Percentiles rank a stretch among this genome's conserved stretches.
Evolutionary conservation across 306 rosid genomes (phyloP).

Genomic region (Prunus fruticosa): DNA sequence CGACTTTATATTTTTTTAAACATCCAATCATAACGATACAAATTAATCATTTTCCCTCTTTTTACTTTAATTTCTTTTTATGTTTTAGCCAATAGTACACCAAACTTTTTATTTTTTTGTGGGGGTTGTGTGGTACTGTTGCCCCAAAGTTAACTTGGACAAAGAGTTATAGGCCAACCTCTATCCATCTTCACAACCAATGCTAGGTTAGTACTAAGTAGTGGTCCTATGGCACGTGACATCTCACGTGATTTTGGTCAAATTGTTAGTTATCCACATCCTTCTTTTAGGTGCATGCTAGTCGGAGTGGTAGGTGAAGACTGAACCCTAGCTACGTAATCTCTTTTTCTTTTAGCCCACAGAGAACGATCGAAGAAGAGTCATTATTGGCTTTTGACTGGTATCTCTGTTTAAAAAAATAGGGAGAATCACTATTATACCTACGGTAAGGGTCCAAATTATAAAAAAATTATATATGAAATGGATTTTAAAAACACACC

Average conservation of each 20-base stretch:
- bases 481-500: too few relatives aligned
- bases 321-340: background rate
- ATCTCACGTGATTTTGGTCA: too few relatives aligned
- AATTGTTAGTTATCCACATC: too few relatives aligned
- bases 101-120: background rate
- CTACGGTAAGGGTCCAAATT: rapidly evolving
- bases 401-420: background rate
- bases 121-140: background rate
- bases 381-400: background rate
- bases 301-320: background rate
- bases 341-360: background rate
- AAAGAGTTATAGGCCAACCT: background rate
- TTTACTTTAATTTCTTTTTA: background rate
- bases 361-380: background rate
- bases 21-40: background rate
- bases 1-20: too few relatives aligned
- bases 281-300: too few relatives aligned
- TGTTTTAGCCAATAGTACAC: background rate
- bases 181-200: background rate
- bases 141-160: background rate
- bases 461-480: too few relatives aligned
- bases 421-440: too few relatives aligned
- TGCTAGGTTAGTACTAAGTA: too few relatives aligned
- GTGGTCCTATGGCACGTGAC: too few relatives aligned
- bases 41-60: background rate